Conservation (phyloP, 768 basidiomycete species). For the Suillus occidentalis region DNA sequence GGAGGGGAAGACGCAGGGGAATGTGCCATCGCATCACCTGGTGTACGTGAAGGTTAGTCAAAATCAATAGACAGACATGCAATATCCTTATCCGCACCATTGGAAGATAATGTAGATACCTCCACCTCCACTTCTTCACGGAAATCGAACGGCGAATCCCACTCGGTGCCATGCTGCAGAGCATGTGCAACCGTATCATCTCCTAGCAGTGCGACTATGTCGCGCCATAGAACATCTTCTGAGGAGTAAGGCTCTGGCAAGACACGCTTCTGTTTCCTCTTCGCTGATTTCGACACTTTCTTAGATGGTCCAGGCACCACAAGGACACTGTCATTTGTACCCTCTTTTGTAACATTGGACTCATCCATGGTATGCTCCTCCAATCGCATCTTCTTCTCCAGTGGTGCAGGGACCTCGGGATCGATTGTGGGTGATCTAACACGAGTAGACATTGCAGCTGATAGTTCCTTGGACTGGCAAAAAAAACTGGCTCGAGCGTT, state of each 20-base stretch:
- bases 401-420: slow-evolving; percentile 15
- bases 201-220: slow-evolving; percentile 70
- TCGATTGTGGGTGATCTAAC: slow-evolving; percentile 14
- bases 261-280: slow-evolving; percentile 10
- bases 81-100: slow-evolving; percentile 41
- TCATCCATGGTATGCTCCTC: slow-evolving; percentile 8
- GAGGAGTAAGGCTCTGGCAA: slow-evolving; percentile 57
- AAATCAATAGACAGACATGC: background rate
- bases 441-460: slow-evolving; percentile 10
- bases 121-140: slow-evolving; percentile 66
- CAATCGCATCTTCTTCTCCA: slow-evolving; percentile 35
- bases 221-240: slow-evolving; percentile 75
- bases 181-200: slow-evolving; percentile 50
- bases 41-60: background rate
- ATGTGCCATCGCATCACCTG: slow-evolving; percentile 70
- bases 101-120: slow-evolving; percentile 63
- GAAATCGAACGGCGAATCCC: slow-evolving; percentile 57
- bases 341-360: background rate
- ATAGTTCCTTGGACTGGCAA: background rate
- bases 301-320: background rate
- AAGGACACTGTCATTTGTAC: background rate
- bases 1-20: slow-evolving; percentile 47
- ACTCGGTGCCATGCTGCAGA: slow-evolving; percentile 48
- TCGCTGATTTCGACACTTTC: slow-evolving; percentile 6
- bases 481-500: background rate